phyloP scores from a whole-genome alignment of 139 green algal species.

The Chlorella vulgaris region DNA sequence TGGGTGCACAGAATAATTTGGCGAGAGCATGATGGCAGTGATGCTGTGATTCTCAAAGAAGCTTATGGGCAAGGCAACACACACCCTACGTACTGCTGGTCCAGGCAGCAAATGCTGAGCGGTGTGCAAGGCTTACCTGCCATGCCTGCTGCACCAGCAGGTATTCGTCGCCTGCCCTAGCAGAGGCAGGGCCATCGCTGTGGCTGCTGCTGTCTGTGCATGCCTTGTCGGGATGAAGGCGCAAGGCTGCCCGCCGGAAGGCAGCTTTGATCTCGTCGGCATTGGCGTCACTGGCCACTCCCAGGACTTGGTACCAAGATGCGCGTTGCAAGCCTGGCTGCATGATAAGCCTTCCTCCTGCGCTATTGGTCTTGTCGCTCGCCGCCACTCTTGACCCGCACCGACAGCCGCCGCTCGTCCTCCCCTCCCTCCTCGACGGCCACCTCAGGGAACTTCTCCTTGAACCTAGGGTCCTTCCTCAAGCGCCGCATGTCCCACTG shows the following conservation, averaged over 20 bases:
- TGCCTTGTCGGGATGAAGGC: conserved; percentile 84
- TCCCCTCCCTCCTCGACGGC: not conserved
- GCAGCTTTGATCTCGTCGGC: conserved; percentile 80
- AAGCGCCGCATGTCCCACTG: conserved; percentile 40
- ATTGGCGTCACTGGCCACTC: conserved; percentile 26
- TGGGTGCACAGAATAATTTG: not conserved
- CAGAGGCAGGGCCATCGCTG: not conserved
- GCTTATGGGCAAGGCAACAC: too few species aligned
- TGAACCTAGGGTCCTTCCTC: conserved; percentile 36
- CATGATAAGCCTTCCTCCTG: too few species aligned
- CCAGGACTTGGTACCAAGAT: conserved; percentile 47
- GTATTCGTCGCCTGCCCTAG: not conserved
- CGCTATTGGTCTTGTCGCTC: not conserved
- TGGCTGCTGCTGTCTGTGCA: not conserved
- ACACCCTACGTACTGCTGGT: too few species aligned
- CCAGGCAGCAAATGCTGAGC: not conserved
- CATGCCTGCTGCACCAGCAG: conserved; percentile 23
- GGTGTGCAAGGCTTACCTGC: conserved; percentile 10
- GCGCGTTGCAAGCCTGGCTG: not conserved
- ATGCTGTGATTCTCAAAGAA: too few species aligned
- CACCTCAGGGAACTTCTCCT: conserved; percentile 39
- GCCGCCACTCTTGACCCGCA: conserved; percentile 28
- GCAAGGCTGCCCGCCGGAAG: conserved; percentile 78
- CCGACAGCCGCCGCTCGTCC: not conserved
- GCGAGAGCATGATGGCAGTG: not conserved